These are phyloP conservation scores for Penicillium atrosanguineum DNA, from an alignment of 495 filamentous ascomycete species.

Conservation along the genomic window DNA sequence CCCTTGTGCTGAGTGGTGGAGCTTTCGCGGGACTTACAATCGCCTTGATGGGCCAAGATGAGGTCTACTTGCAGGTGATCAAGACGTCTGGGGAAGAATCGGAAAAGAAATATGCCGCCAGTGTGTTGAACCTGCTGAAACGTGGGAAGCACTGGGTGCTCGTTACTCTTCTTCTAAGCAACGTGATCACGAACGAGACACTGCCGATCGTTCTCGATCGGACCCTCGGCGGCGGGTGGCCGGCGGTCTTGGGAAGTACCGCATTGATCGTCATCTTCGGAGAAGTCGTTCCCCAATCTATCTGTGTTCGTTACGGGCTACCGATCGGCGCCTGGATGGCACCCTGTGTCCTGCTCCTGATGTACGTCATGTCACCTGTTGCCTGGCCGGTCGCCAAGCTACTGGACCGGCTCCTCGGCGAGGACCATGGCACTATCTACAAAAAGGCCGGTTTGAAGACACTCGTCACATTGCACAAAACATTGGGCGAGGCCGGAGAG, in stretches of 20 bases:
- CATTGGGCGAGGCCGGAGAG: constrained; percentile 78
- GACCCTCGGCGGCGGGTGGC: constrained; percentile 90
- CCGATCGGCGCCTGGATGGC: constrained; percentile 96
- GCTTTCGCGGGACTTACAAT: constrained; percentile 97
- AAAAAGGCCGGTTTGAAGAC: constrained; percentile 93
- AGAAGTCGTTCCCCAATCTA: constrained; percentile 90
- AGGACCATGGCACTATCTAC: constrained; percentile 92
- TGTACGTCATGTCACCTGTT: constrained; percentile 85
- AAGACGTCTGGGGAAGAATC: constrained; percentile 74
- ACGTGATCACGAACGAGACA: constrained; percentile 98
- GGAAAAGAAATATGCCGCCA: constrained; percentile 78
- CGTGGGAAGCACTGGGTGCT: constrained; percentile 98
- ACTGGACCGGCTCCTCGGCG: constrained; percentile 80
- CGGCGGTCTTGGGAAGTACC: constrained; percentile 88
- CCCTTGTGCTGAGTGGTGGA: constrained; percentile 81
- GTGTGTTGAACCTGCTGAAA: constrained; percentile 76
- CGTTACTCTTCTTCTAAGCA: constrained; percentile 88
- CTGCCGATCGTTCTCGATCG: constrained; percentile 93
- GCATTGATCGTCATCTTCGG: constrained; percentile 97
- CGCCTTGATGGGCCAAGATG: constrained; percentile 76
- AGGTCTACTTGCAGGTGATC: constrained; percentile 96
- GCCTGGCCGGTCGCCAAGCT: constrained; percentile 90
- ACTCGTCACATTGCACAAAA: constrained; percentile 89
- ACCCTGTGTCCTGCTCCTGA: constrained; percentile 79
- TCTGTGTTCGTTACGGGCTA: constrained; percentile 94